These are phyloP conservation scores for Pyronema domesticum DNA, from an alignment of 495 filamentous ascomycete species.

Conservation along the genomic window DNA sequence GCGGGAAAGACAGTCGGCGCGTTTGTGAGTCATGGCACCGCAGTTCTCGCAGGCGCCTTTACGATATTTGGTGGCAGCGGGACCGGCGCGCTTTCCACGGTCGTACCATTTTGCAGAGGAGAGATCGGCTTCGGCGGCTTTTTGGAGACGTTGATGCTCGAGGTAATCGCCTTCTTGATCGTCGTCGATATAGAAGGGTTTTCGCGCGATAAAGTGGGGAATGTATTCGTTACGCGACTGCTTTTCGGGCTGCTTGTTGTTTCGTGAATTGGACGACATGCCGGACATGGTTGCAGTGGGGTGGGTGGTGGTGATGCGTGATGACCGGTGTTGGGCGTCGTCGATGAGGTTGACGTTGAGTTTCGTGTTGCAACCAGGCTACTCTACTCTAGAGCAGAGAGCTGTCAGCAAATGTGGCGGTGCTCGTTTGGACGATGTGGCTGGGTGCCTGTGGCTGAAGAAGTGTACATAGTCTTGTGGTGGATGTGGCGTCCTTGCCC, in stretches of 20 bases:
- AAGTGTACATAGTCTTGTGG: no score
- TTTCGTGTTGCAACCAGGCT: neutral
- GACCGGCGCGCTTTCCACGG: conserved; percentile 58
- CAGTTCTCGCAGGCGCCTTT: conserved; percentile 98
- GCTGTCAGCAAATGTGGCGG: neutral
- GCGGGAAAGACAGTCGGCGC: conserved; percentile 78
- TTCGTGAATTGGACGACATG: conserved; percentile 22
- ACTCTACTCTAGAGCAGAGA: no score
- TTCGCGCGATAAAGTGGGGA: conserved; percentile 91
- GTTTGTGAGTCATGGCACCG: conserved; percentile 88
- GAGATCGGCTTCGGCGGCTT: conserved; percentile 42
- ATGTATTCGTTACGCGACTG: conserved; percentile 75
- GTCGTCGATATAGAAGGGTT: conserved; percentile 87
- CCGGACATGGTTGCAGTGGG: conserved; percentile 24
- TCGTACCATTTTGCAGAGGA: conserved; percentile 65
- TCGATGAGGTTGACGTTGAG: neutral
- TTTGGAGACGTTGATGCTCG: conserved; percentile 85
- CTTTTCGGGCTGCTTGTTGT: conserved; percentile 22
- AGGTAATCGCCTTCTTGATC: conserved; percentile 73
- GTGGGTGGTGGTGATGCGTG: conserved; percentile 22
- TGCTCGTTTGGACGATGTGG: no score
- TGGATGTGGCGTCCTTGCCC: no score
- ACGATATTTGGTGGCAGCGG: conserved; percentile 85
- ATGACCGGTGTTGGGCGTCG: neutral
- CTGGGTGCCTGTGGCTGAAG: neutral